These are phyloP conservation scores for Astathelohania contejeani DNA, from an alignment of 371 early-diverging fungal genomes.

Conservation along the genomic window DNA sequence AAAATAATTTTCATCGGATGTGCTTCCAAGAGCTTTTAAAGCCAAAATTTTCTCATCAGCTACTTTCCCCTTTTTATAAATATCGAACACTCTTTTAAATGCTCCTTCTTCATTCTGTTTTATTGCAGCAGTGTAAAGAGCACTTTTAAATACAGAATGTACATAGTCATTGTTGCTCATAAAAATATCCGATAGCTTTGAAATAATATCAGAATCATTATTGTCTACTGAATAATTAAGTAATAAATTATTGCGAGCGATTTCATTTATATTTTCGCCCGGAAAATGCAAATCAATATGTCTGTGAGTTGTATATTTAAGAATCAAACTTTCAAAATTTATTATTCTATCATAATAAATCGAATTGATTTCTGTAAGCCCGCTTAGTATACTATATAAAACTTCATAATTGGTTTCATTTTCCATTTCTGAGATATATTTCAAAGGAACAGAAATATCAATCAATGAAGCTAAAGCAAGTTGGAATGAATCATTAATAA, in stretches of 20 bases:
- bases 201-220: not conserved
- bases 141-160: not conserved
- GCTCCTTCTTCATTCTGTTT: not conserved
- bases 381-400: not conserved
- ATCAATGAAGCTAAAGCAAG: not conserved
- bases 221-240: not conserved
- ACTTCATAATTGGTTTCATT: conserved; percentile 2
- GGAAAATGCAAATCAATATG: not conserved
- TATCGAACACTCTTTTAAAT: conserved; percentile 56
- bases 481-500: not conserved
- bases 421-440: too few species aligned
- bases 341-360: conserved; percentile 2
- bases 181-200: not conserved
- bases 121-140: not conserved
- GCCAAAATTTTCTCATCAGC: conserved; percentile 63
- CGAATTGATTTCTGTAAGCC: not conserved
- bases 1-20: conserved; percentile 52
- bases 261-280: not conserved
- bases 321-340: not conserved
- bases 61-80: conserved; percentile 56
- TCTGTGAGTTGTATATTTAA: not conserved
- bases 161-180: not conserved
- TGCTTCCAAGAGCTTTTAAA: conserved; percentile 60
- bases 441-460: not conserved
- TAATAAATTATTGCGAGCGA: not conserved